Conservation (phyloP, 208 protist genomes). For the Wallacemonas sp. region DNA sequence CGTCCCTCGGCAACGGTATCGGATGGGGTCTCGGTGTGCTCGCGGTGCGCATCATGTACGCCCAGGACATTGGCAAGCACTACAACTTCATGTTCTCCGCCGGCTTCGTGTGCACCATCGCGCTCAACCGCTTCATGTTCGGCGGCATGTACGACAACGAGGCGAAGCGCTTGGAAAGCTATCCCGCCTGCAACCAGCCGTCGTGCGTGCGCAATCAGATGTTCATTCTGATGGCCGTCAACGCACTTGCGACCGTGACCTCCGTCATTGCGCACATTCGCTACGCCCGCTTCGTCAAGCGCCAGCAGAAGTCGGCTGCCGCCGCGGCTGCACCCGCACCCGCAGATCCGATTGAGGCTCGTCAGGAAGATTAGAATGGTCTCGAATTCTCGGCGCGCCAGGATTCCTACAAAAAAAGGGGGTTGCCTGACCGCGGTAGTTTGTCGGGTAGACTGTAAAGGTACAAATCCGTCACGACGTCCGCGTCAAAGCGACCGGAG, state of each 20-base stretch:
- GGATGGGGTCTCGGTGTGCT: slow-evolving; percentile 63
- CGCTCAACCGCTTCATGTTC: slow-evolving; percentile 81
- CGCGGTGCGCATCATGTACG: slow-evolving; percentile 65
- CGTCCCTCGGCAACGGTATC: slow-evolving; percentile 61
- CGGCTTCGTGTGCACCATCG: slow-evolving; percentile 66
- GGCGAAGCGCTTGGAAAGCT: slow-evolving; percentile 25
- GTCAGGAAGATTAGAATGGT: no score
- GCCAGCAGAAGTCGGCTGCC: slow-evolving; percentile 23
- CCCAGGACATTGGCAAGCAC: slow-evolving; percentile 77
- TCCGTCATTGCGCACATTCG: slow-evolving; percentile 50
- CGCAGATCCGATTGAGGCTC: no score
- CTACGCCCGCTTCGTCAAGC: slow-evolving; percentile 50
- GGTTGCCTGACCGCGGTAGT: no score
- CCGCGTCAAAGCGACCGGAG: no score
- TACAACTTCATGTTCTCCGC: slow-evolving; percentile 84
- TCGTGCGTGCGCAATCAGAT: slow-evolving; percentile 66
- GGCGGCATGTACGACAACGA: slow-evolving; percentile 74
- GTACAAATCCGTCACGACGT: no score
- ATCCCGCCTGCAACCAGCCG: slow-evolving; percentile 45
- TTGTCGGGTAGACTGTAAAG: no score
- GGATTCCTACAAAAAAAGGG: no score
- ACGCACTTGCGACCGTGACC: slow-evolving; percentile 38
- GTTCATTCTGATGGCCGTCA: slow-evolving; percentile 76
- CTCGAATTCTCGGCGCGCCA: no score
- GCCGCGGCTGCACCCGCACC: no score